Evolutionary conservation across 2,329 filamentous ascomycete species (phyloP).

Genomic region (Aspergillus tamarii): DNA sequence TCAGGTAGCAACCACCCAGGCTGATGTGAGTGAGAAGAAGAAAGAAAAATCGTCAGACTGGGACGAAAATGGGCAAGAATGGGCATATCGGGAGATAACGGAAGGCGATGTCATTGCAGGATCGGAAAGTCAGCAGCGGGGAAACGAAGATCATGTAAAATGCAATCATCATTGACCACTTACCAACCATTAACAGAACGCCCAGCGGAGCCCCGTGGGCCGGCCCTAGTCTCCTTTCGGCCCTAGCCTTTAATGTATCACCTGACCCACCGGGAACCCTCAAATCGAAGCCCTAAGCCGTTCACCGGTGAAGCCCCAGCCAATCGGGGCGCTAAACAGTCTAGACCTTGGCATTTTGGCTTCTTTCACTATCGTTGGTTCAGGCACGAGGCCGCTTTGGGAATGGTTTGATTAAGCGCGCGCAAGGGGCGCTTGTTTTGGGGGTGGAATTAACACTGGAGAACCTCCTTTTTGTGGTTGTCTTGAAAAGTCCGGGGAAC

Average conservation of each 20-base stretch:
- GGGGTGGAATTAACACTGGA: conserved; percentile 13
- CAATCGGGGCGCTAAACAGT: neutral
- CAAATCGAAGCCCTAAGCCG: conserved; percentile 14
- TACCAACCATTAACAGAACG: neutral
- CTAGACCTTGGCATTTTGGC: neutral
- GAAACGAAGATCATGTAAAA: conserved; percentile 11
- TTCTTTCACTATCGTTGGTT: conserved; percentile 3
- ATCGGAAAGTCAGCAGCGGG: conserved; percentile 18
- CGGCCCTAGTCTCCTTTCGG: neutral
- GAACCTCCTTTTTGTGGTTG: conserved; percentile 36
- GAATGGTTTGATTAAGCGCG: conserved; percentile 34
- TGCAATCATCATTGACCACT: conserved; percentile 7
- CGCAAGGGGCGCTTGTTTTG: conserved; percentile 43
- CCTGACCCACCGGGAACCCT: conserved; percentile 14
- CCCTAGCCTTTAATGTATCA: neutral
- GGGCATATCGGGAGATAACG: conserved; percentile 18
- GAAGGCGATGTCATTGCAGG: conserved; percentile 10
- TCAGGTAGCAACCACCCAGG: neutral
- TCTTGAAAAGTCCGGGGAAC: conserved; percentile 33
- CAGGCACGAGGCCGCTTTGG: conserved; percentile 23
- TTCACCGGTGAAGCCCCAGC: conserved; percentile 1
- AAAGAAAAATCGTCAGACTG: conserved; percentile 13
- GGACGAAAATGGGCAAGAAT: conserved; percentile 16
- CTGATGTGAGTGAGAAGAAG: conserved; percentile 4
- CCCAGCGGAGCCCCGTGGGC: neutral